Percentiles rank a stretch among this genome's conserved stretches.
phyloP scores from a whole-genome alignment of 129 eudicot species.

The Lactuca saligna region DNA sequence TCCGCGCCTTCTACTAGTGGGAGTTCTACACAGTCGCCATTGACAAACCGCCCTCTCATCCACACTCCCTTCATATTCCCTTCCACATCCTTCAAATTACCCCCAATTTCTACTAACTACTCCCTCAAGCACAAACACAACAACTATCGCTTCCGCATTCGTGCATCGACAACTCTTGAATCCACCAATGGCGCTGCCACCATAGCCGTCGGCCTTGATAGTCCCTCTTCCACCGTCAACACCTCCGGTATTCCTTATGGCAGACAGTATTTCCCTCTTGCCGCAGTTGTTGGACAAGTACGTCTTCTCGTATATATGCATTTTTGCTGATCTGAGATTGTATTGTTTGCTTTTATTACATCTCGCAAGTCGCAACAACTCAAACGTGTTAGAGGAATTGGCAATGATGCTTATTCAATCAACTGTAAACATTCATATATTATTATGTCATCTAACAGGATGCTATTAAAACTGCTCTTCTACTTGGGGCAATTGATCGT shows the following conservation, averaged over 20 bases:
- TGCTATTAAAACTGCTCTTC: constrained; percentile 93
- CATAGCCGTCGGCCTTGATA: constrained; percentile 28
- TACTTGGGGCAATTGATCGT: constrained; percentile 96
- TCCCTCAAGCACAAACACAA: constrained; percentile 39
- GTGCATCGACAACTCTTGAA: constrained; percentile 65
- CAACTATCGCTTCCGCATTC: constrained; percentile 41
- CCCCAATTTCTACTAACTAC: constrained; percentile 13
- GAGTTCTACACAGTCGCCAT: constrained; percentile 14
- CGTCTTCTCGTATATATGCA: background rate
- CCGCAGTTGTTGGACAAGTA: constrained; percentile 98
- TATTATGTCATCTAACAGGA: constrained; percentile 51
- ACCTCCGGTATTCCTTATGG: constrained; percentile 43
- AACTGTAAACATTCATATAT: background rate
- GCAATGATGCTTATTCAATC: constrained; percentile 4
- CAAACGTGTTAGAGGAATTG: background rate
- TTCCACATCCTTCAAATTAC: constrained; percentile 28
- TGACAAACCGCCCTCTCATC: background rate
- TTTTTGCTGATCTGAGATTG: background rate
- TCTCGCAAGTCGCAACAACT: background rate
- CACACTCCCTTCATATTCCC: constrained; percentile 32
- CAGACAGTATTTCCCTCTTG: constrained; percentile 83
- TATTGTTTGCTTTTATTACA: background rate
- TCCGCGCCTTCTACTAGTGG: constrained; percentile 12
- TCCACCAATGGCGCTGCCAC: constrained; percentile 68
- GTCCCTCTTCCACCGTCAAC: constrained; percentile 1